phyloP scores from a whole-genome alignment of 208 protist genomes.

The Trypanosoma mega region DNA sequence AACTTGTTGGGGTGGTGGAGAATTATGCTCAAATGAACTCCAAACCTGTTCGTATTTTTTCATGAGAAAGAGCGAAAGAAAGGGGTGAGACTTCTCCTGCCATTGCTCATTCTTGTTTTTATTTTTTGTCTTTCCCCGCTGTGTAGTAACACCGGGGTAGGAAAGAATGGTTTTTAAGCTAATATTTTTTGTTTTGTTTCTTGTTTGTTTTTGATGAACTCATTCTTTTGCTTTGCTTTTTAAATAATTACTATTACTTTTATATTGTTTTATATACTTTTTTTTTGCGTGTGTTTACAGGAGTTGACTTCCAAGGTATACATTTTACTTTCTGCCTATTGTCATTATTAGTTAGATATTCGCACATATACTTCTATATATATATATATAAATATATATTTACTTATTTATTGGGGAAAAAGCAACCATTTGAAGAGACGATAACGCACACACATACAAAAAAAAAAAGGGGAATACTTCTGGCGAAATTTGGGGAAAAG shows the following conservation, averaged over 20 bases:
- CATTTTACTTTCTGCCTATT: too few species aligned
- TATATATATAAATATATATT: too few species aligned
- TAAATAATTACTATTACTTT: constrained; percentile 5
- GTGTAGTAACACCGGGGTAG: too few species aligned
- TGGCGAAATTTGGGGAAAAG: too few species aligned
- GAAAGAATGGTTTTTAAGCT: constrained; percentile 8
- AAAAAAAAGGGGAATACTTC: too few species aligned
- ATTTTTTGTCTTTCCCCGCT: not conserved
- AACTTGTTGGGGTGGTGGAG: constrained; percentile 65
- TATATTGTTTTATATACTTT: not conserved
- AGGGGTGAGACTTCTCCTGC: not conserved
- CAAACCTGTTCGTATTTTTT: constrained; percentile 51
- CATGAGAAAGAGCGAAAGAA: constrained; percentile 13
- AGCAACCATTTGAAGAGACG: too few species aligned
- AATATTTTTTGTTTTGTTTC: constrained; percentile 6
- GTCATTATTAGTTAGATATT: too few species aligned
- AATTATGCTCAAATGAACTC: constrained; percentile 63
- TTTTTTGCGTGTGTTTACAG: not conserved
- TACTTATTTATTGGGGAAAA: too few species aligned
- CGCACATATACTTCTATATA: too few species aligned
- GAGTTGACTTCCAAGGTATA: not conserved
- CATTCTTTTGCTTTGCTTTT: constrained; percentile 17
- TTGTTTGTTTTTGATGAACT: constrained; percentile 8
- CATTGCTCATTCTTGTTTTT: constrained; percentile 2
- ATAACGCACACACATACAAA: too few species aligned